Conservation (phyloP, 2,329 filamentous ascomycete genomes). For the Apiospora phragmitis region DNA sequence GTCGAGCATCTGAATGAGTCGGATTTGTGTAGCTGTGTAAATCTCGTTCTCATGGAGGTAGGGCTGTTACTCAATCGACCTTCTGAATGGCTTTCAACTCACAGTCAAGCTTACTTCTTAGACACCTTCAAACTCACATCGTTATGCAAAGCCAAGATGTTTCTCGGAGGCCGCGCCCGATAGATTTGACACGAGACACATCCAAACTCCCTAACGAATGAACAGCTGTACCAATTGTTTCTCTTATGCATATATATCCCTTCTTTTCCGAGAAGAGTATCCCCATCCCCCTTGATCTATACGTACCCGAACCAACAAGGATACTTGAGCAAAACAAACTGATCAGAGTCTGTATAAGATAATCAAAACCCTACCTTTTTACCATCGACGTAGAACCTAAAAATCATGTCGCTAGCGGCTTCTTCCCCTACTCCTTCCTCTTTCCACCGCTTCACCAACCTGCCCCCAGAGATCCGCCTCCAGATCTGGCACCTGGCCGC, state of each 20-base stretch:
- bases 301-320: too few species aligned
- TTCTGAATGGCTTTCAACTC: neutral
- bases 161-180: neutral
- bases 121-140: neutral
- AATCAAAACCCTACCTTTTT: neutral
- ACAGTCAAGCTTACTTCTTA: neutral
- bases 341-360: neutral
- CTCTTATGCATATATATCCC: too few species aligned
- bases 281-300: too few species aligned
- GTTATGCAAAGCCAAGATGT: neutral
- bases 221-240: too few species aligned
- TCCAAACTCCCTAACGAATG: too few species aligned
- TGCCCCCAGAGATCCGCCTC: neutral
- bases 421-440: too few species aligned
- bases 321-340: too few species aligned
- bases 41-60: too few species aligned
- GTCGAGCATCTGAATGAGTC: neutral
- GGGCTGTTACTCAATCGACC: neutral
- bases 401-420: neutral
- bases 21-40: neutral
- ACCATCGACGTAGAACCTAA: neutral
- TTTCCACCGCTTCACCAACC: neutral
- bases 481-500: neutral
- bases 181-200: too few species aligned
- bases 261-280: too few species aligned